These are phyloP conservation scores for Amphibolis antarctica DNA, from an alignment of 106 monocot genomes.

Conservation along the genomic window DNA sequence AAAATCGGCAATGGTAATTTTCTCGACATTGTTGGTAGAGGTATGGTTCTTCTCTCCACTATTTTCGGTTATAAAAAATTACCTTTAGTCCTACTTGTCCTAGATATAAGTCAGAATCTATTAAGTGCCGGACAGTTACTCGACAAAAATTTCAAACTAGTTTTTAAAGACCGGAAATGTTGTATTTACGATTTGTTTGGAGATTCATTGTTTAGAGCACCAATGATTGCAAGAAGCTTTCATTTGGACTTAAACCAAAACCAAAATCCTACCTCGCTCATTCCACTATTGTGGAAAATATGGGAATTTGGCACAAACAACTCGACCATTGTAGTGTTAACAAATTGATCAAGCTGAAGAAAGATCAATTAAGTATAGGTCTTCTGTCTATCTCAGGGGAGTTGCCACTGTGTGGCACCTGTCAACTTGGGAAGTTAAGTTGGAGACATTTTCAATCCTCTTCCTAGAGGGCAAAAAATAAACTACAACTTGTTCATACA, in stretches of 20 bases:
- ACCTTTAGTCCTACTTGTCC: neutral
- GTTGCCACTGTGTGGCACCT: neutral
- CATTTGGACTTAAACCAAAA: neutral
- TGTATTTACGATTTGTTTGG: neutral
- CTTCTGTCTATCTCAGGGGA: neutral
- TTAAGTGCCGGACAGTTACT: conserved; percentile 2
- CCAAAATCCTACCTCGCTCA: neutral
- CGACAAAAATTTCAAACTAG: conserved; percentile 2
- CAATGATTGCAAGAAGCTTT: neutral
- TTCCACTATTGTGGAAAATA: neutral
- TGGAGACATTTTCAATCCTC: neutral
- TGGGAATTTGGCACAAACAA: conserved; percentile 6
- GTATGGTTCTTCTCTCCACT: no score
- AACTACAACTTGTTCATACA: neutral
- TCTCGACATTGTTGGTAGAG: no score
- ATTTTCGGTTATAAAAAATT: neutral
- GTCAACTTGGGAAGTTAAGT: neutral
- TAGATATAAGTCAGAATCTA: neutral
- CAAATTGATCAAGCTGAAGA: neutral
- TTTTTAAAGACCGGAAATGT: neutral
- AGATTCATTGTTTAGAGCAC: neutral
- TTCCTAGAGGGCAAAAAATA: neutral
- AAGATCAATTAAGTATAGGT: neutral
- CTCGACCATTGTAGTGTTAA: neutral
- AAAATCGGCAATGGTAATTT: no score